Evolutionary conservation across 2,329 filamentous ascomycete genomes (phyloP), one percentile per base, ranked within the genome.

Genomic region (Cordyceps farinosa): DNA sequence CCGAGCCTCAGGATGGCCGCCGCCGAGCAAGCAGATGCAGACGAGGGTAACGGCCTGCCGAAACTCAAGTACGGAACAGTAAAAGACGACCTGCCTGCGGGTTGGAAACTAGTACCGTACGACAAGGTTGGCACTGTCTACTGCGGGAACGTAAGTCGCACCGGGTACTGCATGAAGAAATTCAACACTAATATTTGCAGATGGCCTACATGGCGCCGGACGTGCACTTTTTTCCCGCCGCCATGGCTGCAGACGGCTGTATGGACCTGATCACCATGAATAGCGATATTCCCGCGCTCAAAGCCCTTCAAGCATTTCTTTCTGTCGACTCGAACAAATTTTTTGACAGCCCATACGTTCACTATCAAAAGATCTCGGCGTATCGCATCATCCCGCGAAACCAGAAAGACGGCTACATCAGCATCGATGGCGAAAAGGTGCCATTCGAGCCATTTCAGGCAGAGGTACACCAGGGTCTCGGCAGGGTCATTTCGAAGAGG

Each of bases 171-270:
- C 42, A 1, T 38, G 6, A 8, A 53, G 6, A 8, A 15, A 45
- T 13, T 5, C 15, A 34, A 8, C n/a, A 22, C 58, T 61, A 45
- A 61, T 30, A 36, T 11, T 27, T 17, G 7, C 60, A 89, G 87
- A 96, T 98, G 89, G 87, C 90, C 30, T 96, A 90, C 75, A 94
- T 99, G 91, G 88, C 93, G 0, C 84, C 91, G 13, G 89, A 94
- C 67, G 84, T 88, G 64, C 92, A 92, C 71, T 96, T 98, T 79
- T 99, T 96, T 81, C 82, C 91, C 32, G 89, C 91, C 1, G 85
- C 94, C 0, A 82, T 94, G 9, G 90, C 92, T 15, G 87, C 87
- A 51, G 95, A 99, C 71, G 95, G 94, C 11, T 83, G 89, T 66
- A 86, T 97, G 78, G 95, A 99, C 73, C 80, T 98, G 11, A 82